These are phyloP conservation scores for Sphaerosporella brunnea DNA, from an alignment of 495 filamentous ascomycete species.

Conservation along the genomic window DNA sequence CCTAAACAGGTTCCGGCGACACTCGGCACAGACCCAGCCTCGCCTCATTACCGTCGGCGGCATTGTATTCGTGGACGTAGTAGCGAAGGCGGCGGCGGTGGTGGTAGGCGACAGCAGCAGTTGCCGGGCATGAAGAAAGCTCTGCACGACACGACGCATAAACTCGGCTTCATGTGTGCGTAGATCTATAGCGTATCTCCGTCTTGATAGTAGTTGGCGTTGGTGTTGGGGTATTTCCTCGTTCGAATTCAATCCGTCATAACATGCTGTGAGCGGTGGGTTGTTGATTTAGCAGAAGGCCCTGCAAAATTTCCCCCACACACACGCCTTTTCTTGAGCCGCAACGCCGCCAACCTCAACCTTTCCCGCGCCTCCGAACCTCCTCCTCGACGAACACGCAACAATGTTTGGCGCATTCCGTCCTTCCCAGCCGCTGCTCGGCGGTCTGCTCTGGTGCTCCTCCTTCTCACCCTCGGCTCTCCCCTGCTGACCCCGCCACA, in stretches of 20 bases:
- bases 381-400: slow-evolving; percentile 1
- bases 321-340: not conserved
- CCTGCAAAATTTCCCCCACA: not conserved
- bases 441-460: slow-evolving; percentile 64
- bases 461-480: slow-evolving; percentile 1
- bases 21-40: slow-evolving; percentile 13
- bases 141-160: slow-evolving; percentile 23
- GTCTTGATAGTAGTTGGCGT: not conserved
- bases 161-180: too few species aligned
- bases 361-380: not conserved
- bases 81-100: not conserved
- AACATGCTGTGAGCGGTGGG: too few species aligned
- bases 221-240: not conserved
- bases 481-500: slow-evolving; percentile 27
- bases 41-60: not conserved
- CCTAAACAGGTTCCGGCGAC: slow-evolving; percentile 8
- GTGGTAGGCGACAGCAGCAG: slow-evolving; percentile 1
- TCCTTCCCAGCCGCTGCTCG: slow-evolving; percentile 52
- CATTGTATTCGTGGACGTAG: not conserved
- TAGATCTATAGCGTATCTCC: slow-evolving; percentile 1
- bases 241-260: too few species aligned
- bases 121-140: slow-evolving; percentile 7
- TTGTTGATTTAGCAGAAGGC: not conserved
- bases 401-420: slow-evolving; percentile 70
- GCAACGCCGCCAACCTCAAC: not conserved